Conservation (phyloP, 2,329 filamentous ascomycete genomes). For the Microcyclospora tardicrescens region DNA sequence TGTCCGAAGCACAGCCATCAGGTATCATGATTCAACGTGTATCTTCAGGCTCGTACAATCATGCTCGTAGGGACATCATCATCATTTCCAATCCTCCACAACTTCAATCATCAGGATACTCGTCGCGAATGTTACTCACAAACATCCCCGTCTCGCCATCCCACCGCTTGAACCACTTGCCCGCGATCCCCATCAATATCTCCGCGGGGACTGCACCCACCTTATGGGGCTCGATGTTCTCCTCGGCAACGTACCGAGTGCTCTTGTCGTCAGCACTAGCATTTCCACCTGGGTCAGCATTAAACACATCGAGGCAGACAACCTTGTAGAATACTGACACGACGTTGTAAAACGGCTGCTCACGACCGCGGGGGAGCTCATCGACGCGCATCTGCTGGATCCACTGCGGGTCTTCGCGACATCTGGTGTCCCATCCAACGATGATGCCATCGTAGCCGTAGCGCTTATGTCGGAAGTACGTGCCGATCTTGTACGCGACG, state of each 20-base stretch:
- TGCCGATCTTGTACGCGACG: slow-evolving; percentile 60
- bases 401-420: slow-evolving; percentile 47
- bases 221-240: slow-evolving; percentile 58
- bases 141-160: slow-evolving; percentile 55
- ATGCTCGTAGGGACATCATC: too few species aligned
- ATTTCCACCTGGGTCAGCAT: background rate
- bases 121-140: slow-evolving; percentile 68
- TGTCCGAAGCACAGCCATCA: too few species aligned
- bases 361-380: slow-evolving; percentile 42
- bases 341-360: slow-evolving; percentile 72
- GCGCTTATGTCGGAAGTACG: slow-evolving; percentile 70
- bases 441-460: slow-evolving; percentile 73
- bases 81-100: too few species aligned
- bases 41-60: too few species aligned
- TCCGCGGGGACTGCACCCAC: slow-evolving; percentile 33
- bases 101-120: slow-evolving; percentile 22
- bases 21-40: too few species aligned
- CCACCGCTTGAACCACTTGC: slow-evolving; percentile 81
- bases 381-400: slow-evolving; percentile 52
- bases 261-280: slow-evolving; percentile 47
- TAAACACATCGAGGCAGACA: background rate
- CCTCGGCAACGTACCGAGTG: slow-evolving; percentile 63
- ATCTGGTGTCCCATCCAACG: slow-evolving; percentile 67
- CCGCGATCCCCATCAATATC: slow-evolving; percentile 57
- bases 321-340: slow-evolving; percentile 48